These are phyloP conservation scores for Neoboletus magnificus DNA, from an alignment of 768 basidiomycete genomes.

Conservation along the genomic window DNA sequence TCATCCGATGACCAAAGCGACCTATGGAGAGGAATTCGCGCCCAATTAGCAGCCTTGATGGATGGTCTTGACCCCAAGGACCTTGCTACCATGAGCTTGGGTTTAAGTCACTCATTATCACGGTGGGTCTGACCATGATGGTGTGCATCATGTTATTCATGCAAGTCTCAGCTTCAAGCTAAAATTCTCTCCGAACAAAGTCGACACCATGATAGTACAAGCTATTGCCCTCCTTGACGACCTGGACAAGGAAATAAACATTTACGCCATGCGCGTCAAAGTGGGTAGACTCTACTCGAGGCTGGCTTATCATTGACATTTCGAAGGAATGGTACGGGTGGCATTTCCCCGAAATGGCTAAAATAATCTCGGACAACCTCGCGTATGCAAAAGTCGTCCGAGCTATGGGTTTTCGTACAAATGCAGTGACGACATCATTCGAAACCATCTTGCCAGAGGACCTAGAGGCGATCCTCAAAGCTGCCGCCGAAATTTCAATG, in stretches of 20 bases:
- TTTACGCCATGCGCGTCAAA: constrained; percentile 99
- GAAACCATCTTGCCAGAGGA: constrained; percentile 94
- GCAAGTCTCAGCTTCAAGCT: constrained; percentile 80
- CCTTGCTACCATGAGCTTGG: constrained; percentile 95
- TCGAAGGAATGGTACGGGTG: constrained; percentile 99
- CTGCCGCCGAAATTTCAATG: constrained; percentile 98
- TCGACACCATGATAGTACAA: constrained; percentile 99
- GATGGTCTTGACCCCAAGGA: constrained; percentile 93
- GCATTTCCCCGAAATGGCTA: constrained; percentile 99
- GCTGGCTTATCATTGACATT: background rate
- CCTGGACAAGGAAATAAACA: constrained; percentile 99
- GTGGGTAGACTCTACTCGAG: constrained; percentile 40
- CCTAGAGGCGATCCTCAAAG: constrained; percentile 90
- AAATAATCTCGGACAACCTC: constrained; percentile 95
- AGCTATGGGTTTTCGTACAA: constrained; percentile 95
- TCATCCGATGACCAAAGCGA: constrained; percentile 63
- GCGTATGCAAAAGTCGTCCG: constrained; percentile 95
- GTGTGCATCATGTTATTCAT: constrained; percentile 4
- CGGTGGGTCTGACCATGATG: constrained; percentile 48
- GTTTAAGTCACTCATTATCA: constrained; percentile 94
- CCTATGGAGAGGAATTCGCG: constrained; percentile 93
- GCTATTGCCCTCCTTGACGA: constrained; percentile 97
- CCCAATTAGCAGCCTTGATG: constrained; percentile 80
- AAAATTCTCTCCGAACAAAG: constrained; percentile 99
- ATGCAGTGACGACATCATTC: constrained; percentile 82